phyloP scores from a whole-genome alignment of 345 rosid genomes.

The Citrus inodora region DNA sequence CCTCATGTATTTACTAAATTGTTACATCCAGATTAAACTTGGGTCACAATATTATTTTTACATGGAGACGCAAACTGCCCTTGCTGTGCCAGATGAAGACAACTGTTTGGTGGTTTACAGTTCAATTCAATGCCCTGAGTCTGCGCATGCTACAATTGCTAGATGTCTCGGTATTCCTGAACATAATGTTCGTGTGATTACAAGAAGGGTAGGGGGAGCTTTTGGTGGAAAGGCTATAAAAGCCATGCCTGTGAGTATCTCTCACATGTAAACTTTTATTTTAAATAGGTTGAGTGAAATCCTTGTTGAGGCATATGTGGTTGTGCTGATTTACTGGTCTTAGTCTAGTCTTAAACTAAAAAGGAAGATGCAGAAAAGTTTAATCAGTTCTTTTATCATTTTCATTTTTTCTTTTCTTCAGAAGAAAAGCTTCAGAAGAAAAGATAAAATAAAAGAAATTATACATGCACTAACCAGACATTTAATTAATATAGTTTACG shows the following conservation, averaged over 20 bases:
- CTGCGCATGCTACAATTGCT: slow-evolving; percentile 53
- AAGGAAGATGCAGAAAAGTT: neutral
- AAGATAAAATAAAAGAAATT: no score
- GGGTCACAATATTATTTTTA: slow-evolving; percentile 91
- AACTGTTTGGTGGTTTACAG: slow-evolving; percentile 65
- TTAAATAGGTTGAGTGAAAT: neutral
- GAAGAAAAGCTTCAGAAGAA: no score
- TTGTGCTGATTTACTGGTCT: neutral
- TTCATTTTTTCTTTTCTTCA: no score
- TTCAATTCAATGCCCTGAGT: slow-evolving; percentile 73
- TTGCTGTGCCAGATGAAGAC: slow-evolving; percentile 95
- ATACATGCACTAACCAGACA: neutral
- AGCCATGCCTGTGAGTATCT: slow-evolving; percentile 70
- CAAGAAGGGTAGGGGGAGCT: slow-evolving; percentile 92
- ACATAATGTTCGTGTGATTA: slow-evolving; percentile 76
- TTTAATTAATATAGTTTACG: no score
- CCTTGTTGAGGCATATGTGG: neutral
- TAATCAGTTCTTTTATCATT: neutral
- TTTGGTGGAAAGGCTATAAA: slow-evolving; percentile 85
- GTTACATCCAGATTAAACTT: slow-evolving; percentile 49
- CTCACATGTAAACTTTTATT: neutral
- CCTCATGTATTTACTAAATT: neutral
- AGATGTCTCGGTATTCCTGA: slow-evolving; percentile 77
- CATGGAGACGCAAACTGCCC: slow-evolving; percentile 84
- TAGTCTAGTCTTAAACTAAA: neutral